Evolutionary conservation across 1,139 yeast genomes (phyloP).

Genomic region (Spencermartinsiella ligniputridi): DNA sequence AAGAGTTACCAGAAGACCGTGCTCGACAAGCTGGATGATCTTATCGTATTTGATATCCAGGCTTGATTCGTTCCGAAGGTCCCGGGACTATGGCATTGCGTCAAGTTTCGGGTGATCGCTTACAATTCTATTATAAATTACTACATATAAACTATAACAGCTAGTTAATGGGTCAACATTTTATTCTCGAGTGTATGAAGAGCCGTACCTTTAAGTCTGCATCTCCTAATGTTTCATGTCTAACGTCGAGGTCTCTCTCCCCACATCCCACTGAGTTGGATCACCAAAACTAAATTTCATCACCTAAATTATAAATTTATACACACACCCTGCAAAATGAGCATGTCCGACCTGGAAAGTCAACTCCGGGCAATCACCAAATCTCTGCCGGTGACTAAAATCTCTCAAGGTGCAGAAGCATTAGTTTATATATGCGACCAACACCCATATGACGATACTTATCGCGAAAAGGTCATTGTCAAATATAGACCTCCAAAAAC

Average conservation of each 20-base stretch:
- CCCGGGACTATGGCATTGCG: too few relatives aligned
- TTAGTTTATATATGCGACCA: conserved; percentile 58
- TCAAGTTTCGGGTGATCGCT: too few relatives aligned
- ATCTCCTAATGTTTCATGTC: too few relatives aligned
- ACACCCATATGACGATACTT: conserved; percentile 57
- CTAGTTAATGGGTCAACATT: too few relatives aligned
- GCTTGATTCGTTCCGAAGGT: neutral
- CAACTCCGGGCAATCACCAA: conserved; percentile 43
- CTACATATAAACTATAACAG: too few relatives aligned
- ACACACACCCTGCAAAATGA: neutral
- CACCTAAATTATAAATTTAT: too few relatives aligned
- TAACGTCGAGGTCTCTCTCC: too few relatives aligned
- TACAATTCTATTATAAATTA: too few relatives aligned
- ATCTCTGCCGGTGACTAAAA: conserved; percentile 38
- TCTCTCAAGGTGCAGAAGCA: conserved; percentile 96
- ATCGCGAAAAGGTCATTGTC: conserved; percentile 44
- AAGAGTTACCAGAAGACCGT: conserved; percentile 2
- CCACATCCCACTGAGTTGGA: too few relatives aligned
- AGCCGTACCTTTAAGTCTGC: too few relatives aligned
- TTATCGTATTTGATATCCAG: neutral
- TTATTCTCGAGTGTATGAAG: too few relatives aligned
- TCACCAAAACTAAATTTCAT: too few relatives aligned
- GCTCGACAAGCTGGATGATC: neutral
- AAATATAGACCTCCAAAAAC: conserved; percentile 87
- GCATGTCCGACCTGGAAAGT: conserved; percentile 20